A percentile compares a stretch with the other conserved stretches of the same genome.
phyloP scores from a whole-genome alignment of 805 yeast species.

The Saturnispora mendoncae region DNA sequence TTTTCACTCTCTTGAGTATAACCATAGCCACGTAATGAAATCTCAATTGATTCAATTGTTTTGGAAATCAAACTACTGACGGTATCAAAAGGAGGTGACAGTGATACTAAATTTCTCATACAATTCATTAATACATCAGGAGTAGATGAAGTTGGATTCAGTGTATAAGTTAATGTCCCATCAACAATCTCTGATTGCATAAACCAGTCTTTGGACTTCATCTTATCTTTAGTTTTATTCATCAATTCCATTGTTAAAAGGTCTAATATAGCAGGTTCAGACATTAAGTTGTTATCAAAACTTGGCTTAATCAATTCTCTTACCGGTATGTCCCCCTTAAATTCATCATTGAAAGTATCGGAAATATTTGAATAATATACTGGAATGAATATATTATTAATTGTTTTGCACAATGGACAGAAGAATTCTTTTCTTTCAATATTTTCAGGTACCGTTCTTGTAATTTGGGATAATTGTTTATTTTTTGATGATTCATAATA shows the following conservation, averaged over 20 bases:
- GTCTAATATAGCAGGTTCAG: slow-evolving; percentile 10
- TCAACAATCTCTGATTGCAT: slow-evolving; percentile 16
- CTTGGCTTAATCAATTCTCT: slow-evolving; percentile 4
- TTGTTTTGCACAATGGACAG: slow-evolving; percentile 86
- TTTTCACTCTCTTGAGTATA: slow-evolving; percentile 16
- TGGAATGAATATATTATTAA: slow-evolving; percentile 80
- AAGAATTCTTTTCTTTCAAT: slow-evolving; percentile 61
- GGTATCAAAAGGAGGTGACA: slow-evolving; percentile 27
- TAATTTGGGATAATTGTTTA: slow-evolving; percentile 56
- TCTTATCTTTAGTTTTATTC: slow-evolving; percentile 16
- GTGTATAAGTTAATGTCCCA: slow-evolving; percentile 6
- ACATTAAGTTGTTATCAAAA: slow-evolving; percentile 12
- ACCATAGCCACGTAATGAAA: slow-evolving; percentile 47
- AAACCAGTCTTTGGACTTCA: slow-evolving; percentile 25
- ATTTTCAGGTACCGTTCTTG: slow-evolving; percentile 75
- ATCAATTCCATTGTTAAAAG: slow-evolving; percentile 19
- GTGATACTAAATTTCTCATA: slow-evolving; percentile 16
- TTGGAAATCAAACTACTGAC: slow-evolving; percentile 34
- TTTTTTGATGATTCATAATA: slow-evolving; percentile 48
- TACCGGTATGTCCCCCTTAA: slow-evolving; percentile 8
- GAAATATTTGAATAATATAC: slow-evolving; percentile 47
- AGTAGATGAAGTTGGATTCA: slow-evolving; percentile 17
- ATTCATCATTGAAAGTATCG: slow-evolving; percentile 17
- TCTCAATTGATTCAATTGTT: slow-evolving; percentile 58
- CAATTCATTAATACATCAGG: slow-evolving; percentile 22